Evolutionary conservation across 2,329 filamentous ascomycete species (phyloP), one percentile per base, ranked within the genome.

Genomic region (Hypocrella siamensis): DNA sequence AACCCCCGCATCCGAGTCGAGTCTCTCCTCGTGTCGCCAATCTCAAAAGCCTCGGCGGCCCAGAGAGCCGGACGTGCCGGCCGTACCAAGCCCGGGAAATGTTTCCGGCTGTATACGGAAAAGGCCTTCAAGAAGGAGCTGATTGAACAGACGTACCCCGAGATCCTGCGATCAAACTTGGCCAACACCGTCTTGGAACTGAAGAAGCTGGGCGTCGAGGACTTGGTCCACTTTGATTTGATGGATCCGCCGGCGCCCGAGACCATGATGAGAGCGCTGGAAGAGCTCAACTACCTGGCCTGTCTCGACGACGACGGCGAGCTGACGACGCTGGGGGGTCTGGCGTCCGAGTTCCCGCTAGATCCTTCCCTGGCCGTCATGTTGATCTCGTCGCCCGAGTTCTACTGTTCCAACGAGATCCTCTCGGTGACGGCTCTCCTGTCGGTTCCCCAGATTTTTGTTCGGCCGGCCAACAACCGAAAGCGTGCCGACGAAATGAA

Each of bases 401-500:
- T 98, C 57, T 93, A 90, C 61, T 98, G 90, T 66, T 93, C 86
- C 28, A 96, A 96, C 56, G 90, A 98, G 62, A 90, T 98, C 26
- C 69, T 98, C 11, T 96, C 90, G 26, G 80, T 98, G 45, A 93
- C 86, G 1, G 80, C 90, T 1, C 71, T 98, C 9, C 73, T 98
- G 15, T 96, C 88, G 0, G 90, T 96, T 9, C 90, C 90, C 1
- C 83, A 94, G 52, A 74, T 96, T 37, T 98, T 93, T 51, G 73
- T 93, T 19, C 82, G 90, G 7, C 90, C 90, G 2, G 79, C 81
- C 30, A 75, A 71, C 46, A 78, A 82, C 43, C 76, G 86, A 38
- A 92, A 93, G 60, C 79, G 82, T 28, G 90, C 90, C 29, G 90
- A 98, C 52, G 85, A 94, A 55, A 96, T 96, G 85, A 98, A 98